Evolutionary conservation across 2,329 filamentous ascomycete genomes (phyloP).

Genomic region (Atkinsonella hypoxylon): DNA sequence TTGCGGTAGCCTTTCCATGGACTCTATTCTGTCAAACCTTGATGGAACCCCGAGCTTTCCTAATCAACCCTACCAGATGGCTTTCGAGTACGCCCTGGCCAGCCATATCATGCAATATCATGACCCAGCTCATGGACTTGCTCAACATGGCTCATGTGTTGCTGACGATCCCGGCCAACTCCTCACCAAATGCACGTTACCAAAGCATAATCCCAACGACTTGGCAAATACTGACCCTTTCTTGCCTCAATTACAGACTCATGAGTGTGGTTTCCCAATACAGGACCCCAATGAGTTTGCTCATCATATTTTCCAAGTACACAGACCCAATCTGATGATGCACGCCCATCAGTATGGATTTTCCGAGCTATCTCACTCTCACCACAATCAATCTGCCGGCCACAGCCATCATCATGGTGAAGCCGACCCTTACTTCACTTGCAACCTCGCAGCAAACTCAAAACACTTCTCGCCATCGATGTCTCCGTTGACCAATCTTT

Average conservation of each 20-base stretch:
- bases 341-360: constrained; percentile 8
- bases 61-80: constrained; percentile 10
- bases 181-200: constrained; percentile 16
- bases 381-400: not conserved
- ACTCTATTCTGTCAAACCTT: constrained; percentile 8
- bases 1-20: constrained; percentile 13
- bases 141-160: constrained; percentile 15
- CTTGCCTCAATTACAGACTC: constrained; percentile 9
- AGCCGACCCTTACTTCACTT: constrained; percentile 4
- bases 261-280: constrained; percentile 17
- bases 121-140: constrained; percentile 13
- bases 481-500: constrained; percentile 14
- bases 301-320: constrained; percentile 19
- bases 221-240: constrained; percentile 9
- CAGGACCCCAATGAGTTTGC: constrained; percentile 16
- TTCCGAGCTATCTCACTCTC: not conserved
- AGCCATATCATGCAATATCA: constrained; percentile 20
- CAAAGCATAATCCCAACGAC: constrained; percentile 11
- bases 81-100: constrained; percentile 14
- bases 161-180: constrained; percentile 16
- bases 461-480: constrained; percentile 13
- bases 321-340: constrained; percentile 10
- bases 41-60: constrained; percentile 5
- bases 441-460: not conserved
- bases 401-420: constrained; percentile 1